Percentiles rank a stretch among this genome's conserved stretches.
Evolutionary conservation across 2,329 filamentous ascomycete species (phyloP).

Genomic region (Sordariomycetes sp.): DNA sequence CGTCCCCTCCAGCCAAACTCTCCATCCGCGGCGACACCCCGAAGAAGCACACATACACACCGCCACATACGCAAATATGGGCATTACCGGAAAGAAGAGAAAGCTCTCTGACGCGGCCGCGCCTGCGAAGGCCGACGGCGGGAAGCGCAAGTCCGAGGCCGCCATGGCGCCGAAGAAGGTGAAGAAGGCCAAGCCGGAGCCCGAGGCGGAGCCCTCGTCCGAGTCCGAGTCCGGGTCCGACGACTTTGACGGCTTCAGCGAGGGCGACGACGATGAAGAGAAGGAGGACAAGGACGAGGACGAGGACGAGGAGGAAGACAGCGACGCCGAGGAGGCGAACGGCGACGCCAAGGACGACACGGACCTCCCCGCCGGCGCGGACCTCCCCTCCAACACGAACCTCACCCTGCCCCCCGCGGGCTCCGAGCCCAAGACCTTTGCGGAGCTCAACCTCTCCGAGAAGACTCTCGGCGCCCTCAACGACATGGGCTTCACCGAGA

Average conservation of each 20-base stretch:
- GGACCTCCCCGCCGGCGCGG: constrained; percentile 9
- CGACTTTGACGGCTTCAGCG: constrained; percentile 4
- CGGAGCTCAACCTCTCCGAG: constrained; percentile 72
- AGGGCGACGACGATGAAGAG: constrained; percentile 9
- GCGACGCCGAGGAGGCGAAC: constrained; percentile 9
- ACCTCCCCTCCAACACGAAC: constrained; percentile 22
- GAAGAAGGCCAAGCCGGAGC: constrained; percentile 19
- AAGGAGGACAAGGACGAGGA: constrained; percentile 6
- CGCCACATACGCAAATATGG: constrained; percentile 7
- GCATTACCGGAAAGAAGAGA: constrained; percentile 17
- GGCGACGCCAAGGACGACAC: constrained; percentile 9
- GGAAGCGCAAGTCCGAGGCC: constrained; percentile 9
- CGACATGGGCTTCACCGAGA: constrained; percentile 86
- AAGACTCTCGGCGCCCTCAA: constrained; percentile 79
- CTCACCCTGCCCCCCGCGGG: constrained; percentile 41
- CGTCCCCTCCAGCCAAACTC: not conserved
- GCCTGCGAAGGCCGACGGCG: constrained; percentile 9
- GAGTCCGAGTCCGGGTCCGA: not conserved
- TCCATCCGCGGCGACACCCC: not conserved
- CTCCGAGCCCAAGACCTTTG: constrained; percentile 55
- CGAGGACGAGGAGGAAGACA: constrained; percentile 8
- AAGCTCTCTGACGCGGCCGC: constrained; percentile 19
- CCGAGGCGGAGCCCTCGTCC: constrained; percentile 8
- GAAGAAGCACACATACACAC: not conserved
- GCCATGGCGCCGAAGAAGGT: constrained; percentile 15